Base-by-base conservation (phyloP, 78 protist genomes). In the Isochrysis galbana region DNA sequence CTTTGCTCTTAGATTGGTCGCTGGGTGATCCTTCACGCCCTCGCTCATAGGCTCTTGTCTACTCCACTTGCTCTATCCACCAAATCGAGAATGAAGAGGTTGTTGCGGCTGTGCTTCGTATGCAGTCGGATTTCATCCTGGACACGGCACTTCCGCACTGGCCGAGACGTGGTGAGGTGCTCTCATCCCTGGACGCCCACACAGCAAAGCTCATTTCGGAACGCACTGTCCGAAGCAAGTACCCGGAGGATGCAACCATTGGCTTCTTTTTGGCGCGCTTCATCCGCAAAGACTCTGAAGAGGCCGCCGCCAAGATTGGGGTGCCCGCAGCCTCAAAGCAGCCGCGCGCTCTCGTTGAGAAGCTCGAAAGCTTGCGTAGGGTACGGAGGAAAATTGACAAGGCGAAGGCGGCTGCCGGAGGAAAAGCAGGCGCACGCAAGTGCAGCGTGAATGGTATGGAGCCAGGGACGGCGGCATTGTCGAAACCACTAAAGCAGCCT, bases 11-110 rank as follows among this genome's bases (percentile, higher is more conserved):
- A n/a, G n/a, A n/a, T n/a, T n/a, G n/a, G n/a, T n/a, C n/a, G n/a
- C n/a, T n/a, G n/a, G n/a, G n/a, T n/a, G n/a, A n/a, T n/a, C n/a
- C n/a, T n/a, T n/a, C n/a, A n/a, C n/a, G n/a, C n/a, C n/a, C n/a
- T n/a, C n/a, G n/a, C n/a, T 32, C 41, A 61, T 83, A n/a, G 89
- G n/a, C n/a, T n/a, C n/a, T 95, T 29, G 67, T 87, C 38, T 95
- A 95, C 92, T 90, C 94, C 45, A 95, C 97, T 34, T 95, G 97
- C 93, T 93, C 95, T 29, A 48, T 94, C 14, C 46, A 92, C 91
- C 51, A n/a, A 38, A 55, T 5, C 21, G 97, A 95, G 90, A 95
- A 95, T 86, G 97, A 95, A 77, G 92, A 22, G 29, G 97, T 95
- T 10, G 95, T 95, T 7, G 90, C 26, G 7, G 47, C 42, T 34